Evolutionary conservation across 805 yeast genomes (phyloP).

Genomic region (Maudiozyma serrabonitensis): DNA sequence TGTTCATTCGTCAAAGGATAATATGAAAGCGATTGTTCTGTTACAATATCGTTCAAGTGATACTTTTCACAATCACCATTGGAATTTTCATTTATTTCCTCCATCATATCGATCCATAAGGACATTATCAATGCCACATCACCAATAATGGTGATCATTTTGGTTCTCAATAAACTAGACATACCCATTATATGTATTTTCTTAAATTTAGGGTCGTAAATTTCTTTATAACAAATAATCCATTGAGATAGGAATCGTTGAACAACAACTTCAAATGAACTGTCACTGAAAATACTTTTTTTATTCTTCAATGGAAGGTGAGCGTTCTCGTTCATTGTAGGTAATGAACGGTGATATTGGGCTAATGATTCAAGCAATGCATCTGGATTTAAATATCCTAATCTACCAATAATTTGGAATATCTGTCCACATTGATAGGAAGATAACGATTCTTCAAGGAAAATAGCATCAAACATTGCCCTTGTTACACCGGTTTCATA

Average conservation of each 20-base stretch:
- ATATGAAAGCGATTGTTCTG: constrained; percentile 24
- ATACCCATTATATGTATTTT: constrained; percentile 61
- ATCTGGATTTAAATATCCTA: constrained; percentile 29
- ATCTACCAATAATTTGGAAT: constrained; percentile 29
- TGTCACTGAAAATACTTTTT: constrained; percentile 18
- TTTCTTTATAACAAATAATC: constrained; percentile 41
- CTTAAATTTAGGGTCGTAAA: constrained; percentile 67
- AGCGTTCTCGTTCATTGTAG: constrained; percentile 13
- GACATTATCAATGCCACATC: constrained; percentile 29
- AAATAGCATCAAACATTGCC: constrained; percentile 22
- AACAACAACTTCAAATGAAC: constrained; percentile 19
- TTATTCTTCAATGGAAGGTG: constrained; percentile 16
- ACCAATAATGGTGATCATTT: constrained; percentile 23
- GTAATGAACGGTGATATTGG: constrained; percentile 17
- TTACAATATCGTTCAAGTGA: constrained; percentile 35
- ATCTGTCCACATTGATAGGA: constrained; percentile 28
- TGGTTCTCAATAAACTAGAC: constrained; percentile 39
- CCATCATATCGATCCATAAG: constrained; percentile 48
- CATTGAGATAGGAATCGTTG: constrained; percentile 29
- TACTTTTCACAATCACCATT: constrained; percentile 49
- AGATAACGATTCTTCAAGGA: constrained; percentile 24
- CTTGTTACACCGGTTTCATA: constrained; percentile 19
- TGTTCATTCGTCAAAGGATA: constrained; percentile 33
- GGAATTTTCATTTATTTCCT: constrained; percentile 58
- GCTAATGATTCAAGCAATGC: constrained; percentile 25